A percentile compares a stretch with the other conserved stretches of the same genome.
Evolutionary conservation across 345 rosid species (phyloP).

Genomic region (Boechera stricta): DNA sequence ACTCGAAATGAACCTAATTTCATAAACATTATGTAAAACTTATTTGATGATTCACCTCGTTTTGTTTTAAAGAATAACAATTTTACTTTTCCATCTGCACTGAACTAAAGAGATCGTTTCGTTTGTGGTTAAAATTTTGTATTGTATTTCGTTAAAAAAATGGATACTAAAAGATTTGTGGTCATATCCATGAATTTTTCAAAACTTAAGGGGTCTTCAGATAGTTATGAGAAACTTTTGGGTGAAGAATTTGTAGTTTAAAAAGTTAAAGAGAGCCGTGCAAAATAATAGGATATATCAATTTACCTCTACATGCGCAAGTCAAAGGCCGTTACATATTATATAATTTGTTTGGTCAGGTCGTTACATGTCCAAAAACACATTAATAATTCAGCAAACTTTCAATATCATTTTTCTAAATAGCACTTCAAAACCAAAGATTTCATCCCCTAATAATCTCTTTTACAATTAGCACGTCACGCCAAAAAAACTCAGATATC

Average conservation of each 20-base stretch:
- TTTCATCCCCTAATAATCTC: background rate
- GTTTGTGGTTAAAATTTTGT: background rate
- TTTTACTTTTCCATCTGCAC: background rate
- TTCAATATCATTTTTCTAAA: background rate
- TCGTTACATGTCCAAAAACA: background rate
- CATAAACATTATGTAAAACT: background rate
- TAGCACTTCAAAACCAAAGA: background rate
- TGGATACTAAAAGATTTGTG: background rate
- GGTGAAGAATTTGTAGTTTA: background rate
- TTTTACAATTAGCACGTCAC: too few relatives aligned
- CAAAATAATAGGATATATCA: background rate
- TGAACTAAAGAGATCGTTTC: background rate
- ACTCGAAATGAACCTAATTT: background rate
- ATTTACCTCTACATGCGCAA: background rate
- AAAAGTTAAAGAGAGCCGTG: background rate
- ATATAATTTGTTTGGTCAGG: background rate
- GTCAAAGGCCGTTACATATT: background rate
- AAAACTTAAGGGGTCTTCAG: background rate
- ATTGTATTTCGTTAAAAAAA: background rate
- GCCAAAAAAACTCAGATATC: too few relatives aligned
- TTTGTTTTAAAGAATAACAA: background rate
- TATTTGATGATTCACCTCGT: background rate
- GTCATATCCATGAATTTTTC: background rate
- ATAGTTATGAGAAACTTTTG: background rate
- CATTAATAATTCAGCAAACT: background rate